These are phyloP conservation scores for Phytopythium helicoides DNA, from an alignment of 352 stramenopile species.

Conservation along the genomic window DNA sequence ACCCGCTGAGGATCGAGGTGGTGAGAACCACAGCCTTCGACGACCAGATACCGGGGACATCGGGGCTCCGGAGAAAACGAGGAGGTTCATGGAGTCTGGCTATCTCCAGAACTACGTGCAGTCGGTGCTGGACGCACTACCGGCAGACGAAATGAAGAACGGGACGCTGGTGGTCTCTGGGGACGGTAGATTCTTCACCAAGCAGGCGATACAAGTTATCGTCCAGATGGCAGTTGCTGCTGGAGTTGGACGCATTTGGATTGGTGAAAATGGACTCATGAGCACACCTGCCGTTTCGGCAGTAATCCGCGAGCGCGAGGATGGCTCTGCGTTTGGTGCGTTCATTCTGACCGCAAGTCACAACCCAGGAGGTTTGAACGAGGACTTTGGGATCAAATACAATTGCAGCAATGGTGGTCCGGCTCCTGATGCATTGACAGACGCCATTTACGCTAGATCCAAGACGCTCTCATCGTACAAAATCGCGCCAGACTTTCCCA, in stretches of 20 bases:
- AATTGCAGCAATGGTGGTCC: slow-evolving; percentile 98
- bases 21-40: slow-evolving; percentile 91
- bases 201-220: slow-evolving; percentile 97
- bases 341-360: slow-evolving; percentile 98
- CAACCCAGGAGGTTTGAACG: slow-evolving; percentile 97
- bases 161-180: slow-evolving; percentile 96
- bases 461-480: slow-evolving; percentile 95
- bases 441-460: slow-evolving; percentile 97
- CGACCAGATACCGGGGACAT: slow-evolving; percentile 97
- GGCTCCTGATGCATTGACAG: slow-evolving; percentile 95
- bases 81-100: slow-evolving; percentile 96
- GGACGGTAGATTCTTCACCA: slow-evolving; percentile 92
- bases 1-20: slow-evolving; percentile 77
- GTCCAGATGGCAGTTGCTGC: slow-evolving; percentile 95
- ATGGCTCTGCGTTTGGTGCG: slow-evolving; percentile 90
- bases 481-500: slow-evolving; percentile 80
- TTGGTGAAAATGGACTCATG: slow-evolving; percentile 94
- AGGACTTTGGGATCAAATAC: slow-evolving; percentile 99
- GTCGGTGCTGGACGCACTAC: slow-evolving; percentile 93
- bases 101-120: slow-evolving; percentile 99
- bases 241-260: slow-evolving; percentile 94
- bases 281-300: slow-evolving; percentile 97
- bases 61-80: slow-evolving; percentile 99
- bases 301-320: slow-evolving; percentile 94
- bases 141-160: slow-evolving; percentile 89